Evolutionary conservation across 352 stramenopile genomes (phyloP).

Genomic region (Aphanomyces cochlioides): DNA sequence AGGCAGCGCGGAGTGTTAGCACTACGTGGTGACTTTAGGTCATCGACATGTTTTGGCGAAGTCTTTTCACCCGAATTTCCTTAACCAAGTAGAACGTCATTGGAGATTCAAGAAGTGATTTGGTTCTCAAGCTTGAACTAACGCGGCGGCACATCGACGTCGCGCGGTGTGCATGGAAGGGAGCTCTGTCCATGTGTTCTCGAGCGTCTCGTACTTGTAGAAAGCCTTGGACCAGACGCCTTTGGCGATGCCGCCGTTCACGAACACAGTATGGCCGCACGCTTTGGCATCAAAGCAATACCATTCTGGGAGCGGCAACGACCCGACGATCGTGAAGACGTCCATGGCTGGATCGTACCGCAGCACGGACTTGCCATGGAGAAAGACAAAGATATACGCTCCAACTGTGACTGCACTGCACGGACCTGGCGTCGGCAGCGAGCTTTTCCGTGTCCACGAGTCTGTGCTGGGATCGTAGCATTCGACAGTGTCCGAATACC

Average conservation of each 20-base stretch:
- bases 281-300: conserved; percentile 27
- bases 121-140: conserved; percentile 11
- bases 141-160: conserved; percentile 21
- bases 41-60: no score
- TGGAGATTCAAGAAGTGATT: no score
- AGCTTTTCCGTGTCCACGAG: conserved; percentile 15
- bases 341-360: conserved; percentile 16
- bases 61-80: neutral
- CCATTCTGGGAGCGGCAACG: conserved; percentile 22
- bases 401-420: conserved; percentile 25
- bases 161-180: conserved; percentile 25
- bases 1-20: no score
- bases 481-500: conserved; percentile 23
- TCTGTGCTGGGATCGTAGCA: conserved; percentile 22
- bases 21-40: no score
- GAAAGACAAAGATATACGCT: conserved; percentile 28
- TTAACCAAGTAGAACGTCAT: neutral
- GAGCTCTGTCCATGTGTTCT: conserved; percentile 23
- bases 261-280: conserved; percentile 7
- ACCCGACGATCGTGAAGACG: neutral
- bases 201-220: conserved; percentile 12
- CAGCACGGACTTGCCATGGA: conserved; percentile 26
- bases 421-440: conserved; percentile 19
- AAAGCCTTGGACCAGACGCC: conserved; percentile 28
- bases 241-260: conserved; percentile 25